phyloP scores from a whole-genome alignment of 495 filamentous ascomycete genomes.

The Penicillium pulvis region DNA sequence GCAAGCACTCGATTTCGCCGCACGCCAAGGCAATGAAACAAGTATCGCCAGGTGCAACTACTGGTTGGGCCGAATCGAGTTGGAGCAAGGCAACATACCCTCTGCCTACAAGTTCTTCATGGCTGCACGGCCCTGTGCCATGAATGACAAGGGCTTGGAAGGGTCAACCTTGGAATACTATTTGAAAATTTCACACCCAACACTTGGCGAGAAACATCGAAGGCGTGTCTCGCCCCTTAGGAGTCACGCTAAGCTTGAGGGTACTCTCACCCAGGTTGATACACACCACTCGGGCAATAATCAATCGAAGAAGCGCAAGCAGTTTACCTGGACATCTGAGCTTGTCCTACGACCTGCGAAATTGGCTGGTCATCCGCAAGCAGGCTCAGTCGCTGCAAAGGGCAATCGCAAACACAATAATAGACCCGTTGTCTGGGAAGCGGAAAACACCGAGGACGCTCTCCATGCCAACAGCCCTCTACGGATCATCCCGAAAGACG shows the following conservation, averaged over 20 bases:
- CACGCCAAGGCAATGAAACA: not conserved
- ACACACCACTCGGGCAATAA: not conserved
- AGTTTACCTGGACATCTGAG: not conserved
- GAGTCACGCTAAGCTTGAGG: not conserved
- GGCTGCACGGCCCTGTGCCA: conserved; percentile 8
- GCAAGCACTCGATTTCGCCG: not conserved
- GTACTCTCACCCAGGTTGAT: not conserved
- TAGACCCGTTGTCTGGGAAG: not conserved
- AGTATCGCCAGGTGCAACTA: conserved; percentile 10
- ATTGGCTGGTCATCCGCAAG: not conserved
- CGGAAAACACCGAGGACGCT: not conserved
- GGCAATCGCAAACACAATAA: not conserved
- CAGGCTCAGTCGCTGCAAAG: not conserved
- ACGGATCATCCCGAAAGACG: not conserved
- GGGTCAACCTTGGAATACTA: conserved; percentile 10
- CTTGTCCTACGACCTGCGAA: conserved; percentile 7
- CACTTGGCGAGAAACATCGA: not conserved
- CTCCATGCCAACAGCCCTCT: not conserved
- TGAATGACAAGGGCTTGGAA: conserved; percentile 3
- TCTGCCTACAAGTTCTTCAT: conserved; percentile 10
- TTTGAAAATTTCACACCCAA: not conserved
- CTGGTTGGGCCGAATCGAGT: conserved; percentile 18
- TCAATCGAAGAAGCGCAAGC: conserved; percentile 8
- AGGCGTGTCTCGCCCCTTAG: not conserved
- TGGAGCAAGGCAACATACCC: conserved; percentile 4